Percentiles rank a stretch among this genome's conserved stretches.
Evolutionary conservation across 148 eudicot species (phyloP).

Genomic region (Talinum fruticosum): DNA sequence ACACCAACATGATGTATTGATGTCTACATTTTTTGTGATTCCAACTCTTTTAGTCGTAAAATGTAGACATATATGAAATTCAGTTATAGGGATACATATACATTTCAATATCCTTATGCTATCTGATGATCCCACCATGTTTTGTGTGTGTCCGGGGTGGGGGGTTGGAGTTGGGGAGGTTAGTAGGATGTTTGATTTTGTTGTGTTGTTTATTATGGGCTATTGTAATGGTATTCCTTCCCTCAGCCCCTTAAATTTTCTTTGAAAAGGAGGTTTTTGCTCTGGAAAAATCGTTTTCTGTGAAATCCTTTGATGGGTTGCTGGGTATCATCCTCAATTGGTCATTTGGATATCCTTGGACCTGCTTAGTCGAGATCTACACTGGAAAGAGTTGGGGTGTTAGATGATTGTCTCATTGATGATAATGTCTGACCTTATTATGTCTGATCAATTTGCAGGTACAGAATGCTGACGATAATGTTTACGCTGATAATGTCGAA

Average conservation of each 20-base stretch:
- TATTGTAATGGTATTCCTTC: too few relatives aligned
- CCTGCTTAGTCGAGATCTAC: background rate
- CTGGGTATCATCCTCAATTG: background rate
- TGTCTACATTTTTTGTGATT: background rate
- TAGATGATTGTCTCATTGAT: background rate
- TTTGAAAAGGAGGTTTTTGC: background rate
- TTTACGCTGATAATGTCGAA: conserved; percentile 59
- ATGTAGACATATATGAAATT: background rate
- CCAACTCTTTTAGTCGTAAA: background rate
- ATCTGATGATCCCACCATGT: background rate
- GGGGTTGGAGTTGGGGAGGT: too few relatives aligned
- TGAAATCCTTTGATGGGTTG: background rate
- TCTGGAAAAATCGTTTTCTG: background rate
- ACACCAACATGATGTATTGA: too few relatives aligned
- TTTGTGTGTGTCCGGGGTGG: background rate
- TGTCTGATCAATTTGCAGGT: conserved; percentile 42
- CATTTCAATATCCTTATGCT: background rate
- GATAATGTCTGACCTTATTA: conserved; percentile 2
- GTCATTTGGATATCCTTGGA: background rate
- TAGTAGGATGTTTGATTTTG: background rate
- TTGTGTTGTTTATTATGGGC: background rate
- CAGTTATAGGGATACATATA: background rate
- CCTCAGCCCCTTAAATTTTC: background rate
- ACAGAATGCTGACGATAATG: conserved; percentile 97
- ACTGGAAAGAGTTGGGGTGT: background rate